A percentile compares a stretch with the other conserved stretches of the same genome.
phyloP scores from a whole-genome alignment of 192 early-diverging fungal genomes.

The Backusella tarrabulga region DNA sequence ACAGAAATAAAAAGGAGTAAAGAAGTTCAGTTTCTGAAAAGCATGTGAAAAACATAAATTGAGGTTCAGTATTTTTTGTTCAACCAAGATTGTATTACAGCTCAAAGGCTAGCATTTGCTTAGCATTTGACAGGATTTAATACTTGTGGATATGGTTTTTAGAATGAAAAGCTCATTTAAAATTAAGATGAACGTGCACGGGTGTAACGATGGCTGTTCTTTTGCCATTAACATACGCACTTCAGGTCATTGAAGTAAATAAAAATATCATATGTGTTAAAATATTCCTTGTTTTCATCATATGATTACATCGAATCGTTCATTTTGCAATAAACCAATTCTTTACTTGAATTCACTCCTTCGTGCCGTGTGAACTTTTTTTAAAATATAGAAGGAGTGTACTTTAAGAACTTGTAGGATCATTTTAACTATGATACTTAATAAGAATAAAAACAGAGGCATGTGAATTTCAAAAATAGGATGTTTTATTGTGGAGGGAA shows the following conservation, averaged over 20 bases:
- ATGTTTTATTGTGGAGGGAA: background rate
- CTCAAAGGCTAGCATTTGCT: background rate
- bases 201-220: background rate
- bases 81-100: background rate
- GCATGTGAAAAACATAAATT: constrained; percentile 2
- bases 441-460: background rate
- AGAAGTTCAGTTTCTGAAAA: background rate
- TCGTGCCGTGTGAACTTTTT: background rate
- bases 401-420: background rate
- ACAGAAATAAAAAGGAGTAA: background rate
- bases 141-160: too few relatives aligned
- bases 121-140: background rate
- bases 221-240: background rate
- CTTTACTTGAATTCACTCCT: background rate
- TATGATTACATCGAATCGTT: background rate
- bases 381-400: background rate
- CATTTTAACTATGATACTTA: background rate
- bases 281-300: background rate
- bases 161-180: background rate
- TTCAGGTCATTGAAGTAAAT: background rate
- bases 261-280: background rate
- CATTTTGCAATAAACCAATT: background rate
- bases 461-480: background rate
- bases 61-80: background rate
- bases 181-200: background rate